Percentiles rank a stretch among this genome's conserved stretches.
phyloP scores from a whole-genome alignment of 176 grass and related monocot genomes.

The Oryza nivara region DNA sequence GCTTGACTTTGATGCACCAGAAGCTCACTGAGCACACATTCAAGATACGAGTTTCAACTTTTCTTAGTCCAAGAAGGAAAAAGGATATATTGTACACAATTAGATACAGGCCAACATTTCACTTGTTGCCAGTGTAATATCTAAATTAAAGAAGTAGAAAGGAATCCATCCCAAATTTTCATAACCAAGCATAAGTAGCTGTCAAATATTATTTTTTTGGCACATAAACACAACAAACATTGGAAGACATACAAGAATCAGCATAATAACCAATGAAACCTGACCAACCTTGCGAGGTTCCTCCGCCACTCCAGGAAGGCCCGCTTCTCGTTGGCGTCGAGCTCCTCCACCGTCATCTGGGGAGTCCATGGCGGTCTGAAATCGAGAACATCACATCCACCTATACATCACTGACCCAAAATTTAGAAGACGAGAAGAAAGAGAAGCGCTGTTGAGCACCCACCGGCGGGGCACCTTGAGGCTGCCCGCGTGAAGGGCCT shows the following conservation, averaged over 20 bases:
- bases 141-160: background rate
- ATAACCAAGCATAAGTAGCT: conserved; percentile 10
- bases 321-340: conserved; percentile 68
- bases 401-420: background rate
- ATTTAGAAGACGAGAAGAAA: background rate
- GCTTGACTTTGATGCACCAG: background rate
- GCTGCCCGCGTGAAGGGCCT: conserved; percentile 62
- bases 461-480: conserved; percentile 74
- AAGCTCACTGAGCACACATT: background rate
- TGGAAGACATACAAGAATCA: background rate
- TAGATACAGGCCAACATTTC: background rate
- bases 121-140: background rate
- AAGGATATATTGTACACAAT: background rate
- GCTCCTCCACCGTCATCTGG: conserved; percentile 71
- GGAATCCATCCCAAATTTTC: background rate
- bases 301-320: conserved; percentile 79
- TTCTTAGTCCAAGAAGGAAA: background rate
- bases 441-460: background rate
- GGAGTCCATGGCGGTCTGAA: conserved; percentile 70
- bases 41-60: background rate
- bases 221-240: background rate
- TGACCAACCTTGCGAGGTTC: conserved; percentile 63
- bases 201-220: background rate
- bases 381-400: background rate
- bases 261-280: background rate